phyloP scores from a whole-genome alignment of 2,329 filamentous ascomycete genomes.

The Anthostomella pinea region DNA sequence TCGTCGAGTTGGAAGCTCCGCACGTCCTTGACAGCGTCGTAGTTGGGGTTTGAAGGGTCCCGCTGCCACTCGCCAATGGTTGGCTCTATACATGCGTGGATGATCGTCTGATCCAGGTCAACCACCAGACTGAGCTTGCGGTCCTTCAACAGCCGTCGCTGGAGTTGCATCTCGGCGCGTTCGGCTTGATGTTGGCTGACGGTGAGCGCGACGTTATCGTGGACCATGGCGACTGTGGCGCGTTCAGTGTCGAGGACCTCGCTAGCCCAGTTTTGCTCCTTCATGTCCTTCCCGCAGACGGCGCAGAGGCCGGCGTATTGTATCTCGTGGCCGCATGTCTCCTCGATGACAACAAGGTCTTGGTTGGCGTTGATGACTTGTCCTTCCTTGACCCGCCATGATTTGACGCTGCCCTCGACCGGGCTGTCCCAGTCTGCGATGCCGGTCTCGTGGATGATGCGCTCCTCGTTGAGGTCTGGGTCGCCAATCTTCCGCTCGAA shows the following conservation, averaged over 20 bases:
- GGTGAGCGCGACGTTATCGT: conserved; percentile 83
- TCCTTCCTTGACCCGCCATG: conserved; percentile 73
- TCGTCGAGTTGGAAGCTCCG: conserved; percentile 89
- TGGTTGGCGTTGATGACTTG: conserved; percentile 59
- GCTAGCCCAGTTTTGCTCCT: conserved; percentile 79
- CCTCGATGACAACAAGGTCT: conserved; percentile 72
- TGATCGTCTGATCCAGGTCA: conserved; percentile 96
- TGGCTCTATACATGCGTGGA: conserved; percentile 95
- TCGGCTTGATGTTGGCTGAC: conserved; percentile 81
- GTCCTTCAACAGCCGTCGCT: conserved; percentile 74
- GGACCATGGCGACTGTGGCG: conserved; percentile 91
- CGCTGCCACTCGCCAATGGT: conserved; percentile 95
- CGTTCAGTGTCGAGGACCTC: conserved; percentile 76
- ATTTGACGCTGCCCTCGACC: conserved; percentile 72
- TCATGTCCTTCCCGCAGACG: conserved; percentile 95
- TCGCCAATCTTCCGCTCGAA: conserved; percentile 76
- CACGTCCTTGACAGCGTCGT: conserved; percentile 86
- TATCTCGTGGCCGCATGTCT: conserved; percentile 85
- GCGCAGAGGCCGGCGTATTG: conserved; percentile 90
- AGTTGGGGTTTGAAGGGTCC: conserved; percentile 84
- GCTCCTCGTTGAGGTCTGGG: conserved; percentile 54
- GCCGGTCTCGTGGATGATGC: conserved; percentile 67
- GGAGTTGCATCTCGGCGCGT: conserved; percentile 80
- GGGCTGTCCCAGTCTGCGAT: conserved; percentile 78
- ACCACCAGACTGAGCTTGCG: conserved; percentile 91